A percentile compares a stretch with the other conserved stretches of the same genome.
phyloP scores from a whole-genome alignment of 176 grass and related monocot genomes.

The Puccinellia tenuiflora region DNA sequence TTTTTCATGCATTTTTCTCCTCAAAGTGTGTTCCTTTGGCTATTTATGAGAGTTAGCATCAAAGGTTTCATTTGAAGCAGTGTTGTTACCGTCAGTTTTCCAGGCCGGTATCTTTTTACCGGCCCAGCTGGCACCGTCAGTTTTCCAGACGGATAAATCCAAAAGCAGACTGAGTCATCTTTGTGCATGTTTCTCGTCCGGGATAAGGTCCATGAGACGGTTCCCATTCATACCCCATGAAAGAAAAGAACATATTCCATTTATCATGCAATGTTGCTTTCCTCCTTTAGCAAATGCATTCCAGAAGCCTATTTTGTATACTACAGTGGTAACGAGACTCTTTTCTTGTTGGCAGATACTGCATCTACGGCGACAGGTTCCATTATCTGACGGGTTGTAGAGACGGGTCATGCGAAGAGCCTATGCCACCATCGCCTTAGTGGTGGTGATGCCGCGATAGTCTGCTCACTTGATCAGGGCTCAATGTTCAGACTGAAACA shows the following conservation, averaged over 20 bases:
- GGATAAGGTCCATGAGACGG: neutral
- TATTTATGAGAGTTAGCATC: neutral
- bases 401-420: slow-evolving; percentile 28
- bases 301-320: neutral
- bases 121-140: neutral
- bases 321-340: neutral
- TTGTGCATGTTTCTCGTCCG: neutral
- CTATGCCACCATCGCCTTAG: slow-evolving; percentile 10
- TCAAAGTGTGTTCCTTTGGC: neutral
- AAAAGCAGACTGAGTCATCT: neutral
- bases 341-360: slow-evolving; percentile 47
- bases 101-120: neutral
- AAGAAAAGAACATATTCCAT: neutral
- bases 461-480: neutral
- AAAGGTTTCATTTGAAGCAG: neutral
- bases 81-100: neutral
- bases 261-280: neutral
- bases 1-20: neutral
- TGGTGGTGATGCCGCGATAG: neutral
- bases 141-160: neutral
- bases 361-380: slow-evolving; percentile 68
- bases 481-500: neutral
- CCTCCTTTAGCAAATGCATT: neutral
- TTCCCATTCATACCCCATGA: neutral
- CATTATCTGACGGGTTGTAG: slow-evolving; percentile 41